Evolutionary conservation across 1,284 basidiomycete species (phyloP).

Genomic region (Malassezia sp.): DNA sequence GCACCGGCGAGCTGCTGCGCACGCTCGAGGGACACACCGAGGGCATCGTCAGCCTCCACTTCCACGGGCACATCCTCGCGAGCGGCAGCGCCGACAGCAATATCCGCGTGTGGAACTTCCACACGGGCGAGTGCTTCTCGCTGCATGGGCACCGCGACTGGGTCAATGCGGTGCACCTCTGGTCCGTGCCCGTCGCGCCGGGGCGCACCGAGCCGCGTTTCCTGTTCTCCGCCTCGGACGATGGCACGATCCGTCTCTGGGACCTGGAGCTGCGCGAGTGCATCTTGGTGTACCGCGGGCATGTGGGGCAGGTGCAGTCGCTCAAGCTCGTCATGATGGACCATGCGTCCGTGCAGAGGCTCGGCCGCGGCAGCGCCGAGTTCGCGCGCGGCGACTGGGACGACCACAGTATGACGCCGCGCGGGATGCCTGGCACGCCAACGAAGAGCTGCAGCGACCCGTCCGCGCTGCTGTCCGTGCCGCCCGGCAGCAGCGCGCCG

Average conservation of each 20-base stretch:
- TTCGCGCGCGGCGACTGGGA: slow-evolving; percentile 6
- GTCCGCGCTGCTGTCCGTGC: no score
- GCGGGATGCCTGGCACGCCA: no score
- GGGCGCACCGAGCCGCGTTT: slow-evolving; percentile 26
- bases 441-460: no score
- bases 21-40: slow-evolving; percentile 80
- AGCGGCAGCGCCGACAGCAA: slow-evolving; percentile 44
- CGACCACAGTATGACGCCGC: slow-evolving; percentile 2
- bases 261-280: slow-evolving; percentile 72
- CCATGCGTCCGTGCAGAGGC: slow-evolving; percentile 33
- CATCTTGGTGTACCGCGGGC: slow-evolving; percentile 72
- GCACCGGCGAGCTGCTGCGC: slow-evolving; percentile 76
- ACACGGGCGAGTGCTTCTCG: slow-evolving; percentile 80
- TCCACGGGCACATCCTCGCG: slow-evolving; percentile 81
- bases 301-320: slow-evolving; percentile 89
- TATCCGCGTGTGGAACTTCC: slow-evolving; percentile 68
- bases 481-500: no score
- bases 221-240: slow-evolving; percentile 88
- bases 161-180: slow-evolving; percentile 89
- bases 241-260: slow-evolving; percentile 87
- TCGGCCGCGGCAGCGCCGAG: slow-evolving; percentile 24
- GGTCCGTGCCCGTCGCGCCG: slow-evolving; percentile 59
- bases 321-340: slow-evolving; percentile 61
- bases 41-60: slow-evolving; percentile 82
- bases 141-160: slow-evolving; percentile 86